Base-by-base conservation (phyloP, 441 rosid species). In the Hura crepitans region DNA sequence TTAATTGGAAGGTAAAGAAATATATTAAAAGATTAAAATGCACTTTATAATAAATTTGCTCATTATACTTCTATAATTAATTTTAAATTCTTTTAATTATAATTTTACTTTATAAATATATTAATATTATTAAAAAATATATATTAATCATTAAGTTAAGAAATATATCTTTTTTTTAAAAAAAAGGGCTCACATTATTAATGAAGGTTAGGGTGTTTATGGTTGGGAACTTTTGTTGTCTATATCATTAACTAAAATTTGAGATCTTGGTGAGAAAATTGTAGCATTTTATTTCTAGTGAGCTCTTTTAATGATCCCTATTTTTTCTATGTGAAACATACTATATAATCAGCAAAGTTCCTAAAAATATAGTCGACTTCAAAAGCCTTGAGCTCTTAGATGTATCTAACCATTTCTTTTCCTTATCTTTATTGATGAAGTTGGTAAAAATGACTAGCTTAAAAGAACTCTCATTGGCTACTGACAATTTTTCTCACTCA, bases 401-500 rank as follows among this genome's bases (percentile, higher is more conserved):
- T 74, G 72, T 95, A 39, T 92, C 99, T 10, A 76, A 86, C 75
- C 92, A 95, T 77, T 80, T 87, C 14, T 92, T 95, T 74, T 86
- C 89, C 12, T 88, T 86, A 1, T 56, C 82, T 11, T 75, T 95
- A 63, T 96, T 94, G 0, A 27, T 50, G 0, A 92, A 88, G 30
- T 81, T 95, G 77, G 95, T 96, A 59, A 86, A 81, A 70, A 72
- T 92, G 75, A 73, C 58, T 72, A 81, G 87, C 82, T 76, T 95
- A 69, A 81, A 67, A 82, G 92, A 92, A 69, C 87, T 95, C 54
- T 85, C 91, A 13, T 75, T 95, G 71, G 86, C 95, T 55, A 95
- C 97, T 69, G 90, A 95, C 83, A 92, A 95, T 80, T 84, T 95
- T 73, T 92, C 99, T n/a, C 96, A 97, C 63, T 71, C 81, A 56